phyloP scores from a whole-genome alignment of 169 alveolate genomes.

The Cryptosporidium xiaoi region DNA sequence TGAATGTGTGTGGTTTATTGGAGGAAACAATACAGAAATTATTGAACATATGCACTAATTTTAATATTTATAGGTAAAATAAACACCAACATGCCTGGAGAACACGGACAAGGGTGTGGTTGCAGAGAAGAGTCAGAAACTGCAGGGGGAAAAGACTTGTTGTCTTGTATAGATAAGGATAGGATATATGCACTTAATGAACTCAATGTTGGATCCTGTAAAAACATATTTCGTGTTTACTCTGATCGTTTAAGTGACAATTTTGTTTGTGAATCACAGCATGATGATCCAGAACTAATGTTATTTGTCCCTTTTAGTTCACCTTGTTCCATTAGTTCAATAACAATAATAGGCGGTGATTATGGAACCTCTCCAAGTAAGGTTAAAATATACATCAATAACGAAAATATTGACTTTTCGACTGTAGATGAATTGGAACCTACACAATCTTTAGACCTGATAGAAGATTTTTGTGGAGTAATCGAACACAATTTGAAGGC shows the following conservation, averaged over 20 bases:
- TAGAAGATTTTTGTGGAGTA: constrained; percentile 83
- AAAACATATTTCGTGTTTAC: constrained; percentile 77
- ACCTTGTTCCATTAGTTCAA: constrained; percentile 82
- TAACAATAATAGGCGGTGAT: constrained; percentile 84
- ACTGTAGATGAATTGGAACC: constrained; percentile 80
- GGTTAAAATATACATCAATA: constrained; percentile 80
- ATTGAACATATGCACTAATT: too few relatives aligned
- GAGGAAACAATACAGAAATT: too few relatives aligned
- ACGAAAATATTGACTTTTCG: constrained; percentile 81
- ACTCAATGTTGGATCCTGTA: constrained; percentile 79
- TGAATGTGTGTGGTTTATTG: too few relatives aligned
- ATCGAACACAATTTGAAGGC: constrained; percentile 83
- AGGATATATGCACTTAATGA: constrained; percentile 82
- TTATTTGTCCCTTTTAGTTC: constrained; percentile 62
- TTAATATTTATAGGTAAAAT: too few relatives aligned
- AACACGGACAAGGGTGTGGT: constrained; percentile 83
- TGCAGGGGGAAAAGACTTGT: constrained; percentile 80
- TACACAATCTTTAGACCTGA: constrained; percentile 79
- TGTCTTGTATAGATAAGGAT: constrained; percentile 79
- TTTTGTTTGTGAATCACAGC: constrained; percentile 78
- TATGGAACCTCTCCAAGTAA: constrained; percentile 80
- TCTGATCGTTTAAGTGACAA: constrained; percentile 78
- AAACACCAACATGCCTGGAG: constrained; percentile 79
- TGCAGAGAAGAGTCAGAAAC: constrained; percentile 81
- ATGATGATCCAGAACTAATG: constrained; percentile 84